A percentile compares a stretch with the other conserved stretches of the same genome.
These are phyloP conservation scores for Kondoa malvinella DNA, from an alignment of 768 basidiomycete species.

Conservation along the genomic window DNA sequence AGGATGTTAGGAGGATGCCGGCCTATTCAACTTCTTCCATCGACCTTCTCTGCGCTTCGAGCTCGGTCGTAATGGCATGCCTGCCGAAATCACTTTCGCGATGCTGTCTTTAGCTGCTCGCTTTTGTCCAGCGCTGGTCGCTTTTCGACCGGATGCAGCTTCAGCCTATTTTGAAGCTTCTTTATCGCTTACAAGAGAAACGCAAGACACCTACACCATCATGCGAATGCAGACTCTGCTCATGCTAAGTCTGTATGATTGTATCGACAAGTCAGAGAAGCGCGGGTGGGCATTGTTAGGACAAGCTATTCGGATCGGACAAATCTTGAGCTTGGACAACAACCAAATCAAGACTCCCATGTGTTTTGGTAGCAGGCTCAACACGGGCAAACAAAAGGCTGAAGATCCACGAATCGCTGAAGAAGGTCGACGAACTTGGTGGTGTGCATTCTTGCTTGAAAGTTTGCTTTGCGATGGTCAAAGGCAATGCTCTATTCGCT, in stretches of 20 bases:
- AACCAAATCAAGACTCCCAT: not conserved
- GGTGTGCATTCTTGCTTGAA: constrained; percentile 6
- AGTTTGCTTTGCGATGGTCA: not conserved
- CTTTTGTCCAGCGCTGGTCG: not conserved
- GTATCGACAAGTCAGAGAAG: not conserved
- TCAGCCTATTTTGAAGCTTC: not conserved
- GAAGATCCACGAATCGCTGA: not conserved
- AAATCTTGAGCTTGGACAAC: constrained; percentile 1
- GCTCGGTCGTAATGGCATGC: not conserved
- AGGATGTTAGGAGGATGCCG: not conserved
- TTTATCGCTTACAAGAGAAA: not conserved
- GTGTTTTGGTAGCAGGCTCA: not conserved
- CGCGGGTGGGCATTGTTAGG: not conserved
- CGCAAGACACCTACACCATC: not conserved
- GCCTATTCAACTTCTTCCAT: constrained; percentile 6
- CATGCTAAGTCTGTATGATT: constrained; percentile 3
- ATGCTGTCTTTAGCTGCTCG: not conserved
- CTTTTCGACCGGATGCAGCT: not conserved
- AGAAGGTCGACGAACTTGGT: not conserved
- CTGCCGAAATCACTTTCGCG: not conserved
- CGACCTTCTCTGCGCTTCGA: not conserved
- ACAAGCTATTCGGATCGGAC: constrained; percentile 1
- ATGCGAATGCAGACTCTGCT: constrained; percentile 3
- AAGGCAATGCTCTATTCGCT: not conserved
- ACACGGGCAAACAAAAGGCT: not conserved